phyloP scores from a whole-genome alignment of 192 early-diverging fungal species.

The Pilaira anomala region DNA sequence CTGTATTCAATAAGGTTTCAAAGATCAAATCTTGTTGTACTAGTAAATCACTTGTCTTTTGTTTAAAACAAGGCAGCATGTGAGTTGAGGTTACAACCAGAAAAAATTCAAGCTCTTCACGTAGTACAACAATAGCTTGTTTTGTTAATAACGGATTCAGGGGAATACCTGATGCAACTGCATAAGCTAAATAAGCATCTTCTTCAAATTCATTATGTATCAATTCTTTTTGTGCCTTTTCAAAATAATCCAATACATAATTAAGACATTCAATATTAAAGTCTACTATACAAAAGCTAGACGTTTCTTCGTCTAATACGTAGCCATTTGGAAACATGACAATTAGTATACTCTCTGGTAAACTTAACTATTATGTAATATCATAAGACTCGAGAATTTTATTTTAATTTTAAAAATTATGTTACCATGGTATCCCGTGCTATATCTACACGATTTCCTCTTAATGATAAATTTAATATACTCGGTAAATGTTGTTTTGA shows the following conservation, averaged over 20 bases:
- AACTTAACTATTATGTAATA: constrained; percentile 23
- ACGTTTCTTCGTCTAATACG: constrained; percentile 29
- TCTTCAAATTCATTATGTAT: not conserved
- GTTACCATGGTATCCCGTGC: not conserved
- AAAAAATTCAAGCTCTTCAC: constrained; percentile 81
- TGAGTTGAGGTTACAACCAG: constrained; percentile 26
- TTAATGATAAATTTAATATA: not conserved
- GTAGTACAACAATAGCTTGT: constrained; percentile 68
- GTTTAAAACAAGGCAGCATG: constrained; percentile 47
- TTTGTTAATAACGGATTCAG: constrained; percentile 44
- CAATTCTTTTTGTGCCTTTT: constrained; percentile 27
- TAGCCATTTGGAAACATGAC: constrained; percentile 65
- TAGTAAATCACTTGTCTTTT: constrained; percentile 59
- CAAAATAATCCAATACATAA: constrained; percentile 50
- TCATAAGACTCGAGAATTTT: no score
- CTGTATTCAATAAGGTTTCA: constrained; percentile 66
- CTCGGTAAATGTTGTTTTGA: not conserved
- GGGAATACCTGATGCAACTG: not conserved
- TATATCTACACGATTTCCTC: not conserved
- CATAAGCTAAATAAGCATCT: not conserved
- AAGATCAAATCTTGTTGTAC: constrained; percentile 69
- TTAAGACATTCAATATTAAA: constrained; percentile 54
- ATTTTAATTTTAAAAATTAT: no score
- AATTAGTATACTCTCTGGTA: constrained; percentile 60
- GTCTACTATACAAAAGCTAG: constrained; percentile 37